Evolutionary conservation across 2,329 filamentous ascomycete genomes (phyloP), one percentile per base, ranked within the genome.

Genomic region (Aphanocladium album): DNA sequence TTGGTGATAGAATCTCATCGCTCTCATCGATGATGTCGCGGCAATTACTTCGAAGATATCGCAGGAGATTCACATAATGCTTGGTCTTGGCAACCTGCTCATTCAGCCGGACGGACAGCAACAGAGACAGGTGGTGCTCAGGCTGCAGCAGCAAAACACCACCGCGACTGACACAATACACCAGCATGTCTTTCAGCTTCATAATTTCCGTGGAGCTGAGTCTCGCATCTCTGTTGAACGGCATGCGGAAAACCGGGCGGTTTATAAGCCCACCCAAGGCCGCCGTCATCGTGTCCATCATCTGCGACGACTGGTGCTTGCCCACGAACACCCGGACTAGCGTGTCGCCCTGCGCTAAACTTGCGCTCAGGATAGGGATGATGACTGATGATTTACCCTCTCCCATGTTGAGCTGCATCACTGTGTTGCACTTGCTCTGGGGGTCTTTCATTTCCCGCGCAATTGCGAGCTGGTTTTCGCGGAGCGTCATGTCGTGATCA

Each of bases 361-460:
- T 71, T 0, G 81, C 72, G 0, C 82, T 82, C 0, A 88, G 80
- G 41, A 89, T 85, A 0, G 87, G 88, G 0, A 88, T 78, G 53
- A 92, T 90, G 1, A 89, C 83, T 0, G 87, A 88, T 0, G 85
- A 85, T 63, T 90, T 90, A 0, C 87, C 88, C 66, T 89, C 81
- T 0, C 88, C 88, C 87, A 90, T 90, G 63, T 89, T 89, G 2
- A 90, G 70, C 65, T 89, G 86, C 74, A 89, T 80, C 0, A 86
- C 80, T 0, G 78, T 69, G 64, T 86, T 89, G 0, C 68, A 30
- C 0, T 66, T 69, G 0, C 67, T 67, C 0, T 68, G 65, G 0
- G 79, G 78, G 0, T 66, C 55, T 2, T 77, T 80, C 82, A 91
- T 90, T 21, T 79, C 67, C 0, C 60, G 49, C 0, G 87, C 83